Percentiles rank a stretch among this genome's conserved stretches.
These are phyloP conservation scores for Trichoderma sp. DNA, from an alignment of 2,329 filamentous ascomycete species.

Conservation along the genomic window DNA sequence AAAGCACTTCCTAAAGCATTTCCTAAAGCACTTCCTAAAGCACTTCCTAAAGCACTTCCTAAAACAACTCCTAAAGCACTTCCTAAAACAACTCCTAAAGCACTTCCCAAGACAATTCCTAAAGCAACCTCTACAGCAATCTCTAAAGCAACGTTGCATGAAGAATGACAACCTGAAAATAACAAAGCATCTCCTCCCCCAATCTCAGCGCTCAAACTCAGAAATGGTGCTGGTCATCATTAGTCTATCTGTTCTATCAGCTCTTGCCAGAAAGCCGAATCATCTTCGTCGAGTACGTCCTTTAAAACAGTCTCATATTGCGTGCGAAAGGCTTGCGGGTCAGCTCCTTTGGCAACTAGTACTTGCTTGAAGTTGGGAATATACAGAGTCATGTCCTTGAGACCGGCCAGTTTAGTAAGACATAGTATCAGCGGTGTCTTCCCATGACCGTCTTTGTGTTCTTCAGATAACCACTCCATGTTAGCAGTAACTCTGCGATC, in stretches of 20 bases:
- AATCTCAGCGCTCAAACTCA: not conserved
- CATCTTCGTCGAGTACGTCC: not conserved
- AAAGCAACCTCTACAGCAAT: rapidly evolving
- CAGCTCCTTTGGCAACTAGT: not conserved
- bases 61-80: no score
- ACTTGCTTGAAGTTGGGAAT: not conserved
- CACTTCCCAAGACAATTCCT: no score
- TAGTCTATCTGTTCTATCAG: not conserved
- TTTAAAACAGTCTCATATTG: not conserved
- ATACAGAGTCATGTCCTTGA: not conserved
- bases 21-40: no score
- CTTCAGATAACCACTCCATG: not conserved
- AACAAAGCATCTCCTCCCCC: not conserved
- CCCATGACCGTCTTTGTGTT: not conserved
- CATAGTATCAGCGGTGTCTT: not conserved
- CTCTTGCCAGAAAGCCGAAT: not conserved
- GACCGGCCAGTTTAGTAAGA: not conserved
- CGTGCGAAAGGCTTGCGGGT: not conserved
- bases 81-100: no score
- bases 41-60: no score
- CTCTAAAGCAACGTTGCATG: no score
- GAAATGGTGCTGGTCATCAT: not conserved
- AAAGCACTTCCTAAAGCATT: no score
- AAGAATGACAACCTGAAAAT: no score
- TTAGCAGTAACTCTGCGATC: not conserved